Evolutionary conservation across 2,329 filamentous ascomycete genomes (phyloP).

Genomic region (Ophiostoma populinum): DNA sequence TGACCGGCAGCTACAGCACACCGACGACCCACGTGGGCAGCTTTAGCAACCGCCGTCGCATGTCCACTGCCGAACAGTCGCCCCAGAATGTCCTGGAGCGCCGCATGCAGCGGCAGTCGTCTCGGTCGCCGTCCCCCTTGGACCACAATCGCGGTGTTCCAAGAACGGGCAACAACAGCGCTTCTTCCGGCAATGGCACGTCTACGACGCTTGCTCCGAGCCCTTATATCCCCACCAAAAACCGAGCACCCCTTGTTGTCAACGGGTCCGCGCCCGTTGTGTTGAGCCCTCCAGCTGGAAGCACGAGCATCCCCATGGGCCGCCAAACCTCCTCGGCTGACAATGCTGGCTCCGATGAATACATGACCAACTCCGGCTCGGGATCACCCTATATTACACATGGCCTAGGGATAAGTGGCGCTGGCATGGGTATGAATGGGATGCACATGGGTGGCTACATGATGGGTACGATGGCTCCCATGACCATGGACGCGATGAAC

Average conservation of each 20-base stretch:
- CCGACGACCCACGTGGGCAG: background rate
- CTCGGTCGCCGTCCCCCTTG: conserved; percentile 38
- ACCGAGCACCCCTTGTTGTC: conserved; percentile 17
- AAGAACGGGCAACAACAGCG: conserved; percentile 16
- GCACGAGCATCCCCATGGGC: too few relatives aligned
- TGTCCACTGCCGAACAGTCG: conserved; percentile 36
- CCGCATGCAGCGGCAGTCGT: conserved; percentile 33
- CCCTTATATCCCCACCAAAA: conserved; percentile 19
- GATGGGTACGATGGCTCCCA: too few relatives aligned
- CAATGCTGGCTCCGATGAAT: too few relatives aligned
- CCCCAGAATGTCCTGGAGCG: conserved; percentile 36
- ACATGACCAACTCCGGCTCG: too few relatives aligned
- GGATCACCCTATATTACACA: too few relatives aligned
- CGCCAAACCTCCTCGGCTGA: too few relatives aligned
- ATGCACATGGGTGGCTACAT: too few relatives aligned
- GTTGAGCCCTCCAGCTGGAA: too few relatives aligned
- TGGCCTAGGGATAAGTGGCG: too few relatives aligned
- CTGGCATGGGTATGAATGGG: background rate
- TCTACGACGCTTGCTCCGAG: conserved; percentile 23
- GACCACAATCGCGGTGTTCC: conserved; percentile 31
- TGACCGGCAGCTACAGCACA: background rate
- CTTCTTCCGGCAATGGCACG: conserved; percentile 16
- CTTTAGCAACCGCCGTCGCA: conserved; percentile 20
- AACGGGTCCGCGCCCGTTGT: conserved; percentile 24
- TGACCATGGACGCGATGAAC: too few relatives aligned